A percentile compares a stretch with the other conserved stretches of the same genome.
These are phyloP conservation scores for Fusarium anguioides DNA, from an alignment of 2,329 filamentous ascomycete species.

Conservation along the genomic window DNA sequence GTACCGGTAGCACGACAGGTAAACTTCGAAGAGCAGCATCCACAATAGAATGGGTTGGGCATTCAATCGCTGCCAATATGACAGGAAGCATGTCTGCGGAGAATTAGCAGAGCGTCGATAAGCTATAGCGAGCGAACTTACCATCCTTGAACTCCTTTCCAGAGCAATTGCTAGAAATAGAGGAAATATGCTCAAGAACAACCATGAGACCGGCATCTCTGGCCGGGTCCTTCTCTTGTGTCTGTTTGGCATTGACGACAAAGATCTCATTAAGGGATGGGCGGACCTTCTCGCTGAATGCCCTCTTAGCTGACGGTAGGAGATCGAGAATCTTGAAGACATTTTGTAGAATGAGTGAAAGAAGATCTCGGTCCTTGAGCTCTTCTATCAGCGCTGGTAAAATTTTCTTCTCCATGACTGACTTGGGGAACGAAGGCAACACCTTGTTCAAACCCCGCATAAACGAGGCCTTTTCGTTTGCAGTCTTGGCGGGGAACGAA, in stretches of 20 bases:
- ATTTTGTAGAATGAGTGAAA: conserved; percentile 88
- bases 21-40: conserved; percentile 85
- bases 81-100: conserved; percentile 84
- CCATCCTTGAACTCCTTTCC: conserved; percentile 96
- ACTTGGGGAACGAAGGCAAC: conserved; percentile 89
- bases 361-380: conserved; percentile 88
- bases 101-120: neutral
- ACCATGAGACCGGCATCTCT: conserved; percentile 94
- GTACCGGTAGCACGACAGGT: conserved; percentile 81
- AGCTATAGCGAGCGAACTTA: conserved; percentile 54
- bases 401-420: conserved; percentile 94
- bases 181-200: conserved; percentile 82
- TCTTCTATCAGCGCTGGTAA: conserved; percentile 90
- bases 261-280: conserved; percentile 88
- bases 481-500: conserved; percentile 88
- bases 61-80: conserved; percentile 84
- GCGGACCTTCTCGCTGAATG: conserved; percentile 88
- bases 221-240: conserved; percentile 79
- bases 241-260: conserved; percentile 66
- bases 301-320: conserved; percentile 79
- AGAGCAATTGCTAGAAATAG: conserved; percentile 82
- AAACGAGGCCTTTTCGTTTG: conserved; percentile 90
- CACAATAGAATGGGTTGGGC: conserved; percentile 87
- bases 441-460: conserved; percentile 89
- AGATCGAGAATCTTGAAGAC: conserved; percentile 89